Evolutionary conservation across 148 eudicot species (phyloP).

Genomic region (Agrostemma githago): DNA sequence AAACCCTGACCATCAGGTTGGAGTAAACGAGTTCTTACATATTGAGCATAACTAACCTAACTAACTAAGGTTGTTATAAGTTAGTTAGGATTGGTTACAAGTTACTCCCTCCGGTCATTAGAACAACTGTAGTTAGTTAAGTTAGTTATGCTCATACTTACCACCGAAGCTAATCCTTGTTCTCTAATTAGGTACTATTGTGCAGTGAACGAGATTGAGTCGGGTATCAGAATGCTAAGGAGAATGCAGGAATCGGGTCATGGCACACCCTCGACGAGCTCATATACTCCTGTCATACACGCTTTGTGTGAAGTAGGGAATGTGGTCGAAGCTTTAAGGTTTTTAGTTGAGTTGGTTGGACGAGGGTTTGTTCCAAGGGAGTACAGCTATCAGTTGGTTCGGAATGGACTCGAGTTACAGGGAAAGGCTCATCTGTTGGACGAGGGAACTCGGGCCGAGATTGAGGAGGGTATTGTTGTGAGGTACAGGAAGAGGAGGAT

Average conservation of each 20-base stretch:
- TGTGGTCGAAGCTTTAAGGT: constrained; percentile 48
- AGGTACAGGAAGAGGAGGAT: constrained; percentile 56
- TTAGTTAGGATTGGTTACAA: no score
- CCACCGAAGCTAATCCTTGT: no score
- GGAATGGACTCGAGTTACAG: constrained; percentile 32
- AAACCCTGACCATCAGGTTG: no score
- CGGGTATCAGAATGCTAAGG: constrained; percentile 62
- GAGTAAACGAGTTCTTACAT: no score
- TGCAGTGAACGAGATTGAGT: constrained; percentile 68
- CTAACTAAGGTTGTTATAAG: no score
- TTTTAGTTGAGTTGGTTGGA: constrained; percentile 57
- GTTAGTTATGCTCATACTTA: no score
- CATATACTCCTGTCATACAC: constrained; percentile 77
- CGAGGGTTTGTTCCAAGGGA: constrained; percentile 77
- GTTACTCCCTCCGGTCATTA: no score
- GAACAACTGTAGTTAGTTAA: no score
- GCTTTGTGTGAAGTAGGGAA: constrained; percentile 73
- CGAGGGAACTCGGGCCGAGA: constrained; percentile 26
- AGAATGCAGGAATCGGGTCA: constrained; percentile 51
- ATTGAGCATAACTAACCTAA: no score
- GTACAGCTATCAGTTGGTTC: constrained; percentile 62
- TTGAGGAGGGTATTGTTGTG: constrained; percentile 58
- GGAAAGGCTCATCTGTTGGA: constrained; percentile 48
- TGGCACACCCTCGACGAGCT: constrained; percentile 62
- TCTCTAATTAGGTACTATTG: constrained; percentile 54